Evolutionary conservation across 768 basidiomycete genomes (phyloP).

Genomic region (Lactifluus pinguis): DNA sequence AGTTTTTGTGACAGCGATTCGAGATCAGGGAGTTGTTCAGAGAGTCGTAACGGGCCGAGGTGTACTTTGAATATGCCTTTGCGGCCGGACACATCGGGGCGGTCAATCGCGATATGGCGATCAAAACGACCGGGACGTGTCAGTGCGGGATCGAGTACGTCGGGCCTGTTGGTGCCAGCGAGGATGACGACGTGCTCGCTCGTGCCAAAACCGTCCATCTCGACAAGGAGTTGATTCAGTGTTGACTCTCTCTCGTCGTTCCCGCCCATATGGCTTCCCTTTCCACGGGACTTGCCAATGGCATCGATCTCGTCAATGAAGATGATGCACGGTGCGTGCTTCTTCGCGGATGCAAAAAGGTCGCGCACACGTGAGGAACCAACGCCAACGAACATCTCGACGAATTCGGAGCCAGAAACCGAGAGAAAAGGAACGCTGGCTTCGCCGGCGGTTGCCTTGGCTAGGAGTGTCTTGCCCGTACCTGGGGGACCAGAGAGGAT

Average conservation of each 20-base stretch:
- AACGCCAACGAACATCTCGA: conserved; percentile 99
- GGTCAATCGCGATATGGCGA: conserved; percentile 89
- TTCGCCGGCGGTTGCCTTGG: conserved; percentile 98
- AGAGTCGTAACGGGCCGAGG: conserved; percentile 71
- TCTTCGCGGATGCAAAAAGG: conserved; percentile 94
- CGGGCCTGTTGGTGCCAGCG: conserved; percentile 93
- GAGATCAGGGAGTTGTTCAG: conserved; percentile 41
- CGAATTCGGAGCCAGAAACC: conserved; percentile 97
- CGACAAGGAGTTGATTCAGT: conserved; percentile 92
- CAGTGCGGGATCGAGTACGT: conserved; percentile 91
- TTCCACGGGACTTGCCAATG: conserved; percentile 88
- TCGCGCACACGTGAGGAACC: conserved; percentile 96
- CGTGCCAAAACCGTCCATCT: conserved; percentile 99
- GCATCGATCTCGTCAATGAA: conserved; percentile 99
- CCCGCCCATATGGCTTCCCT: conserved; percentile 70
- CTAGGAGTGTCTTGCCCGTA: conserved; percentile 95
- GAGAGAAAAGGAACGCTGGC: conserved; percentile 97
- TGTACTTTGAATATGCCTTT: conserved; percentile 93
- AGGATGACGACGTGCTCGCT: conserved; percentile 94
- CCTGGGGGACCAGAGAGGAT: conserved; percentile 95
- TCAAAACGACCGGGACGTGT: conserved; percentile 98
- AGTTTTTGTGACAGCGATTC: conserved; percentile 79
- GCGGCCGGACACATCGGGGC: conserved; percentile 89
- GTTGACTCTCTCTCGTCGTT: conserved; percentile 98
- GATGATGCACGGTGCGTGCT: conserved; percentile 96